Conservation (phyloP, 805 yeast genomes). For the Komagataella ulmi region DNA sequence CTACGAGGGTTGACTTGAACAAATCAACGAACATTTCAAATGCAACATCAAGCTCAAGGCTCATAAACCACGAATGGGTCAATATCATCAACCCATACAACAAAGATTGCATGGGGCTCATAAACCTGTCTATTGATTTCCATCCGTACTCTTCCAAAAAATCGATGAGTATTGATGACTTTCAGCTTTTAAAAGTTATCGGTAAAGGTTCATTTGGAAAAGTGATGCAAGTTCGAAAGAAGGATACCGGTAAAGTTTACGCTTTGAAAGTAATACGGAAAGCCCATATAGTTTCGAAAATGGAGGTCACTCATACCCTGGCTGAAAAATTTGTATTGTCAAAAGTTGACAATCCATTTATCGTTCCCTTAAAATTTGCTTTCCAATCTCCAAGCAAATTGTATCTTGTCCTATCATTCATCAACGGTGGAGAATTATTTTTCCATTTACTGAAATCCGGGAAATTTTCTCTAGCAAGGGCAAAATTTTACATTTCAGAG, state of each 20-base stretch:
- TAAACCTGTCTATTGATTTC: conserved; percentile 55
- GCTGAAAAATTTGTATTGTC: conserved; percentile 95
- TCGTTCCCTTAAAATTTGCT: conserved; percentile 90
- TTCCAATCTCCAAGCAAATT: conserved; percentile 96
- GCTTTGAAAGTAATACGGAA: conserved; percentile 91
- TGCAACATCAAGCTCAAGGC: conserved; percentile 33
- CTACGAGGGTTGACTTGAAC: conserved; percentile 44
- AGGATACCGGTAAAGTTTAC: conserved; percentile 88
- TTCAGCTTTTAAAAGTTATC: conserved; percentile 84
- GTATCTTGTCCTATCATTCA: conserved; percentile 80
- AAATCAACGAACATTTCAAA: conserved; percentile 3
- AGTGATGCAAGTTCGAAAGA: conserved; percentile 96
- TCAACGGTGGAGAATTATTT: conserved; percentile 94
- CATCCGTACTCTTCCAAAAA: conserved; percentile 21
- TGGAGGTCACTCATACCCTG: conserved; percentile 91
- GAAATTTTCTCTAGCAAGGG: conserved; percentile 73
- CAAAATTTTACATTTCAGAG: conserved; percentile 92
- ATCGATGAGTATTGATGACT: conserved; percentile 77
- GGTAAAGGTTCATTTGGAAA: conserved; percentile 98
- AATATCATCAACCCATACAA: conserved; percentile 15
- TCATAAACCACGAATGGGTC: conserved; percentile 55
- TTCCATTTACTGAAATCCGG: conserved; percentile 90
- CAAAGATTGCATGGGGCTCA: conserved; percentile 16
- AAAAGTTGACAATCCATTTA: conserved; percentile 85
- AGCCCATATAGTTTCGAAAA: conserved; percentile 84